phyloP scores from a whole-genome alignment of 257 asterid species.

The Penstemon newberryi region DNA sequence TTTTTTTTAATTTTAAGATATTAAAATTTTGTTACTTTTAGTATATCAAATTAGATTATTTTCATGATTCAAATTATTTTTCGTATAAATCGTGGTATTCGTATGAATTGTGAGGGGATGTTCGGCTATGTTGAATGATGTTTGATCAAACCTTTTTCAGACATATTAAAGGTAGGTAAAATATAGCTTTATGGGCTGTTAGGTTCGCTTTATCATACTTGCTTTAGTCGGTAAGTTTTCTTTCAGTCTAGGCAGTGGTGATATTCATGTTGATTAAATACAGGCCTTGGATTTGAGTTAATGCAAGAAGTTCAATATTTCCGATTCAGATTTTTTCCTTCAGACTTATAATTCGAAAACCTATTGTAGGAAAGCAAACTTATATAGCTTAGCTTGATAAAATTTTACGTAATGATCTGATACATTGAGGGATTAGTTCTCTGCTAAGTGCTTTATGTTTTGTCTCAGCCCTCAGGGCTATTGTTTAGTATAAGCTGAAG shows the following conservation, averaged over 20 bases:
- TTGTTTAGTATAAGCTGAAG: constrained; percentile 18
- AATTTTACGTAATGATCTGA: not conserved
- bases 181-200: constrained; percentile 12
- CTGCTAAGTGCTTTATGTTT: not conserved
- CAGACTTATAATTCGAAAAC: constrained; percentile 13
- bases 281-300: not conserved
- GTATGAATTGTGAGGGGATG: not conserved
- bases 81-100: not conserved
- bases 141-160: not conserved
- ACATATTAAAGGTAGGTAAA: constrained; percentile 10
- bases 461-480: not conserved
- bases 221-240: not conserved
- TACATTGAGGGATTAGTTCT: not conserved
- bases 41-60: too few species aligned
- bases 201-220: constrained; percentile 1
- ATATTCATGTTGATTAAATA: not conserved
- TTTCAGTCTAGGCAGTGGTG: constrained; percentile 8
- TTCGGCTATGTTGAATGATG: constrained; percentile 1
- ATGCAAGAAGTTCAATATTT: constrained; percentile 4
- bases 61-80: too few species aligned
- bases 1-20: too few species aligned
- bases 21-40: too few species aligned
- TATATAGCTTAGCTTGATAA: constrained; percentile 4
- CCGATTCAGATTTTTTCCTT: constrained; percentile 8
- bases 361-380: constrained; percentile 1